Percentiles rank a stretch among this genome's conserved stretches.
phyloP scores from a whole-genome alignment of 352 stramenopile genomes.

The Phytophthora idaei region DNA sequence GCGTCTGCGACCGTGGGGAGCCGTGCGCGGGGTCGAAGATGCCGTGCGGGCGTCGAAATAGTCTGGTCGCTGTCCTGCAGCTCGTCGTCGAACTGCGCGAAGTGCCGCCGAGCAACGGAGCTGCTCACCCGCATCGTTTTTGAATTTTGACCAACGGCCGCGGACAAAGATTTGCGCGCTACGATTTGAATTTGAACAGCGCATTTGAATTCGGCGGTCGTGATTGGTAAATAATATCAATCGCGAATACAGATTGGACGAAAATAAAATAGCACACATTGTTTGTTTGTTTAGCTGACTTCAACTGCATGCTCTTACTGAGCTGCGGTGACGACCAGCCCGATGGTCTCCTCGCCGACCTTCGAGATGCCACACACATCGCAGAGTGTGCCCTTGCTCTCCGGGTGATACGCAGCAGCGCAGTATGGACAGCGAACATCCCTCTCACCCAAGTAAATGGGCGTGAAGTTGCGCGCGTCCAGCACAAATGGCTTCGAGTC shows the following conservation, averaged over 20 bases:
- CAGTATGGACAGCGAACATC: conserved; percentile 96
- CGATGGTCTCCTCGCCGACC: conserved; percentile 96
- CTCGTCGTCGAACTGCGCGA: conserved; percentile 60
- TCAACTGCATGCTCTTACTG: conserved; percentile 36
- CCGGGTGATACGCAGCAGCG: conserved; percentile 87
- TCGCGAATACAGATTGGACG: conserved; percentile 15
- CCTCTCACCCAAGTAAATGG: conserved; percentile 94
- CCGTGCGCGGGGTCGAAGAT: conserved; percentile 15
- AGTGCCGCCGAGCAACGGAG: conserved; percentile 30
- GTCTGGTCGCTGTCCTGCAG: conserved; percentile 77
- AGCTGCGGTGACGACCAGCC: conserved; percentile 89
- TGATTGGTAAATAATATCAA: conserved; percentile 15
- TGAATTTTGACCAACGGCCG: conserved; percentile 25
- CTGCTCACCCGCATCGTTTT: conserved; percentile 21
- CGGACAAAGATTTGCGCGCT: conserved; percentile 28
- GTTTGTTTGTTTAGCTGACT: conserved; percentile 10
- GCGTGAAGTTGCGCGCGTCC: conserved; percentile 94
- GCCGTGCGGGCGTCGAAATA: conserved; percentile 32
- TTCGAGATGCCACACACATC: conserved; percentile 92
- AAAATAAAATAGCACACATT: conserved; percentile 34
- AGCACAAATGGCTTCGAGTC: conserved; percentile 97
- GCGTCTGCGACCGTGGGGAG: conserved; percentile 20
- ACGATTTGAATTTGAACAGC: conserved; percentile 31
- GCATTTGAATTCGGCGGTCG: background rate
- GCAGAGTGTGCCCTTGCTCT: conserved; percentile 92